Evolutionary conservation across 1,139 yeast species (phyloP).

Genomic region (Yamadazyma sp.): DNA sequence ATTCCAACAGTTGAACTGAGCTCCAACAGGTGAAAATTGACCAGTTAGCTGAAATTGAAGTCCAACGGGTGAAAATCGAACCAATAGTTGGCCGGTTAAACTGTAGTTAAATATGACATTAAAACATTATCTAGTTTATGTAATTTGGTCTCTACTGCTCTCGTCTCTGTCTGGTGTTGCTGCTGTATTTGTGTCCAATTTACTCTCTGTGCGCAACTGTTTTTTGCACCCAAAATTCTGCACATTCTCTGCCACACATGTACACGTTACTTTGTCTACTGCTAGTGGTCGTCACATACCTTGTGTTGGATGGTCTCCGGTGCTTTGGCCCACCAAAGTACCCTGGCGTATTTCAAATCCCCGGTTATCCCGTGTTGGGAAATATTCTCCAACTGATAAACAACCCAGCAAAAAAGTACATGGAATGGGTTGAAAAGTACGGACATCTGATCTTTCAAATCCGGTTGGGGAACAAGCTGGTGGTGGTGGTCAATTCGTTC

Average conservation of each 20-base stretch:
- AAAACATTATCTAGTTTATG: no score
- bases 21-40: no score
- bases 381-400: conserved; percentile 46
- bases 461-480: conserved; percentile 54
- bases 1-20: conserved; percentile 9
- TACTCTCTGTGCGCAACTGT: neutral
- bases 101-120: no score
- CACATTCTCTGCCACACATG: neutral
- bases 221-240: no score
- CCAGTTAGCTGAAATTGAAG: no score
- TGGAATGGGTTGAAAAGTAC: conserved; percentile 46
- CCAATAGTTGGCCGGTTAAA: no score
- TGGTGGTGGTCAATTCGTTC: conserved; percentile 66
- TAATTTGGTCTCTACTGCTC: no score
- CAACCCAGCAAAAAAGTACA: conserved; percentile 54
- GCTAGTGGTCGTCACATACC: neutral
- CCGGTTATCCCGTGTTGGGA: conserved; percentile 56
- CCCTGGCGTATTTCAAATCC: conserved; percentile 39
- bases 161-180: no score
- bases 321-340: conserved; percentile 23
- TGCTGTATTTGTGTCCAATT: neutral
- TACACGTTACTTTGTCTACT: neutral
- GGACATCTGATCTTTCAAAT: conserved; percentile 57
- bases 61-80: no score
- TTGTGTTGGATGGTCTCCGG: conserved; percentile 1